Conservation (phyloP, 1,284 basidiomycete genomes). For the Malassezia brasiliensis region DNA sequence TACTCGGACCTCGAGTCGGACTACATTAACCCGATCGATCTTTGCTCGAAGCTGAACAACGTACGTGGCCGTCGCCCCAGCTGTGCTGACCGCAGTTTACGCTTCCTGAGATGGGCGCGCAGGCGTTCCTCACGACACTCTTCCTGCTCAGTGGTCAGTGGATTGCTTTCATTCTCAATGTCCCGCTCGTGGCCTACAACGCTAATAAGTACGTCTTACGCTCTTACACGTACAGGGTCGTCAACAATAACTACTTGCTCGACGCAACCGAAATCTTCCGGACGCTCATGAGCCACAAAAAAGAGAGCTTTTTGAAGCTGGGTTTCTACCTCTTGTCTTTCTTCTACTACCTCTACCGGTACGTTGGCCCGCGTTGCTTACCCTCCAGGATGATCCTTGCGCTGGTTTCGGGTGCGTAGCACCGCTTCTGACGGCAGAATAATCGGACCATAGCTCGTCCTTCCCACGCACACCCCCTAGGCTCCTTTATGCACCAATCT, state of each 20-base stretch:
- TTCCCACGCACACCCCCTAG: no score
- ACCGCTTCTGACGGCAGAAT: constrained; percentile 2
- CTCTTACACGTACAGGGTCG: constrained; percentile 58
- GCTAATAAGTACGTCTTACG: constrained; percentile 63
- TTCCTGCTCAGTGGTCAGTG: constrained; percentile 68
- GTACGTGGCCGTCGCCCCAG: constrained; percentile 52
- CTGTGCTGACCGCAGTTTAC: constrained; percentile 63
- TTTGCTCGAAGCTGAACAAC: constrained; percentile 99
- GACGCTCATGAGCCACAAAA: constrained; percentile 85
- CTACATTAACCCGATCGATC: constrained; percentile 99
- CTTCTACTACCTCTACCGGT: constrained; percentile 48
- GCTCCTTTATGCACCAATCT: no score
- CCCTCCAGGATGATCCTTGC: constrained; percentile 26
- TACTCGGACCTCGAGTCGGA: constrained; percentile 57
- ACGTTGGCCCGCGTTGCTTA: constrained; percentile 7
- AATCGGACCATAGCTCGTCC: neutral
- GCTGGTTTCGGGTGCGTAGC: constrained; percentile 21
- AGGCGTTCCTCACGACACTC: constrained; percentile 68
- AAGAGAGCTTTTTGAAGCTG: constrained; percentile 60
- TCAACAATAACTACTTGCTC: constrained; percentile 91
- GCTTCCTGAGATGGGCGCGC: constrained; percentile 87
- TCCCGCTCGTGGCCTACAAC: constrained; percentile 80
- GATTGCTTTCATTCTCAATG: constrained; percentile 83
- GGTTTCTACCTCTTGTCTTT: constrained; percentile 46
- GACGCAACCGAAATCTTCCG: constrained; percentile 99